A percentile compares a stretch with the other conserved stretches of the same genome.
Evolutionary conservation across 2,329 filamentous ascomycete genomes (phyloP).

Genomic region (Cladobotryum protrusum): DNA sequence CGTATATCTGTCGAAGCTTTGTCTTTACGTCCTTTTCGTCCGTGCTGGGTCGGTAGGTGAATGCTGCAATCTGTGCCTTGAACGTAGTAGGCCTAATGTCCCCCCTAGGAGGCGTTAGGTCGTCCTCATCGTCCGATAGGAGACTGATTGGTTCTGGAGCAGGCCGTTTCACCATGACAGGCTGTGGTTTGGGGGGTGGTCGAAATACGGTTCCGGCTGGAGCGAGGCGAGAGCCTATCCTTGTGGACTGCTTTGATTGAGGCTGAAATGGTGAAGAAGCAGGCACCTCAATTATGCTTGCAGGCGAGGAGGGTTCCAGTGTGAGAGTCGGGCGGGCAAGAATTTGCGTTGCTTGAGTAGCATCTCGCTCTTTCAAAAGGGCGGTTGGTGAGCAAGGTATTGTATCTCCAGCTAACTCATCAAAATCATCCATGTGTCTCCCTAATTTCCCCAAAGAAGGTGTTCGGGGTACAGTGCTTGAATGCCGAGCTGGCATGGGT

Average conservation of each 20-base stretch:
- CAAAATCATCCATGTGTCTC: constrained; percentile 31
- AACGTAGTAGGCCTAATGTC: constrained; percentile 59
- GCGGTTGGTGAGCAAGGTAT: constrained; percentile 38
- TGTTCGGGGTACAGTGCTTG: constrained; percentile 22
- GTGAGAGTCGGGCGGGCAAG: constrained; percentile 34
- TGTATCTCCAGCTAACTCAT: constrained; percentile 41
- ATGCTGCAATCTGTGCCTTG: constrained; percentile 33
- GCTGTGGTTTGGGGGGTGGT: constrained; percentile 32
- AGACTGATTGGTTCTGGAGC: constrained; percentile 39
- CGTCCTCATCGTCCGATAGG: constrained; percentile 43
- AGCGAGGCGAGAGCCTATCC: constrained; percentile 57
- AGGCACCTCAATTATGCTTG: constrained; percentile 64
- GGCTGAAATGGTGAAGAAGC: constrained; percentile 73
- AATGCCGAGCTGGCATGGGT: constrained; percentile 26
- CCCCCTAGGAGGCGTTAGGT: constrained; percentile 45
- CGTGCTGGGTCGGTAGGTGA: constrained; percentile 42
- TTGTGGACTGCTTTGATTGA: constrained; percentile 23
- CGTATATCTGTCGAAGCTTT: constrained; percentile 32
- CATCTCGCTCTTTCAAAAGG: constrained; percentile 25
- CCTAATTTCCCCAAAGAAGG: constrained; percentile 21
- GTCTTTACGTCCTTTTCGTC: constrained; percentile 30
- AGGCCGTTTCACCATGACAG: constrained; percentile 28
- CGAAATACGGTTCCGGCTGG: constrained; percentile 69
- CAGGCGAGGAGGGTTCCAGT: constrained; percentile 36
- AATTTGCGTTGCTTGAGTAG: constrained; percentile 44